Conservation (phyloP, 2,329 filamentous ascomycete genomes). For the Trichoderma brevicompactum region DNA sequence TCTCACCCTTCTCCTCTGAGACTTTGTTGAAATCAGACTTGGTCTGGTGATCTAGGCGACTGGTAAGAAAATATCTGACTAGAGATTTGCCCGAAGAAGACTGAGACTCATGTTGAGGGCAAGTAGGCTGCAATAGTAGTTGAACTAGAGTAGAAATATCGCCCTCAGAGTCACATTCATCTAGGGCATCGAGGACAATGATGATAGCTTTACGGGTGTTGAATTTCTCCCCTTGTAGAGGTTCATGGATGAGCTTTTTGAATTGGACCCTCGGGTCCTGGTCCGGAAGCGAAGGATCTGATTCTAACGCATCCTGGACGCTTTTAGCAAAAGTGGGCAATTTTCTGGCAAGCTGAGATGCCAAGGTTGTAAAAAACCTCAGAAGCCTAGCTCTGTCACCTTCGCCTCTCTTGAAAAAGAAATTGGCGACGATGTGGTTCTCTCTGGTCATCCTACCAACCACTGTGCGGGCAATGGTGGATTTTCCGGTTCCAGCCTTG, state of each 20-base stretch:
- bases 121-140: neutral
- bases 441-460: neutral
- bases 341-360: constrained; percentile 39
- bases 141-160: constrained; percentile 40
- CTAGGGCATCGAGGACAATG: constrained; percentile 44
- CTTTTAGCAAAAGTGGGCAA: constrained; percentile 34
- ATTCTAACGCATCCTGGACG: constrained; percentile 4
- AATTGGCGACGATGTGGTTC: constrained; percentile 40
- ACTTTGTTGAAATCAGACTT: constrained; percentile 39
- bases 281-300: constrained; percentile 1
- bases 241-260: constrained; percentile 18
- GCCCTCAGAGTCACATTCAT: constrained; percentile 37
- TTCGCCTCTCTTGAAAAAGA: constrained; percentile 39
- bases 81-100: constrained; percentile 17
- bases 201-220: constrained; percentile 1
- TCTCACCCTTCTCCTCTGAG: neutral
- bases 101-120: neutral
- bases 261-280: constrained; percentile 29
- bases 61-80: constrained; percentile 46
- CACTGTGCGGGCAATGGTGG: constrained; percentile 31
- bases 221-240: neutral
- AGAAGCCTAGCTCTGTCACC: constrained; percentile 46
- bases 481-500: constrained; percentile 34
- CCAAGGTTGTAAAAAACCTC: constrained; percentile 48
- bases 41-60: constrained; percentile 43